Evolutionary conservation across 23 red algal genomes (phyloP), one percentile per base, ranked within the genome.

Genomic region (Gracilaria gracilis): DNA sequence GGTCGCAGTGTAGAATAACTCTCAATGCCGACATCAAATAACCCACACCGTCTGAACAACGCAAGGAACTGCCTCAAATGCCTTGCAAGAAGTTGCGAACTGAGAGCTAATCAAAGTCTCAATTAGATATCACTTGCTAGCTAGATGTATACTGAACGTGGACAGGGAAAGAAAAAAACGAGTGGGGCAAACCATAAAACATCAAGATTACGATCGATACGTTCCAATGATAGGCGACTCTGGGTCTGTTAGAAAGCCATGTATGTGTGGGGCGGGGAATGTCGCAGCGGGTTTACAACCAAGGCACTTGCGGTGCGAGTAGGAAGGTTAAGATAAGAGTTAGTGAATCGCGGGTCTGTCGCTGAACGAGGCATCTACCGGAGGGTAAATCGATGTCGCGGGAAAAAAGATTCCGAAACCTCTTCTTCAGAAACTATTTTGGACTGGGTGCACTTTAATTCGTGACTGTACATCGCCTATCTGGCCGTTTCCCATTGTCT

Each of bases 1-100:
- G 53, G 86, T 99, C 97, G 54, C 95, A 66, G 79, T 93, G 93
- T 21, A 91, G 38, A 23, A 98, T 88, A 4, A 95, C 85, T 39
- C 50, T 47, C 9, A 90, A 37, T 9, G 87, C 51, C 21, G 73
- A 28, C 87, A 90, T 90, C n/a, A 77, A 69, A 69, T 8, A 3
- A 24, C 8, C 16, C 9, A 37, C 8, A 31, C 9, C 27, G 17
- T 17, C 16, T 38, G 32, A 69, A 34, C 3, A 36, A 36, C 9
- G 2, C 31, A 37, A 0, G 17, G 32, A 69, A 7, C 3, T 32
- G 33, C 33, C 16, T 36, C 9, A 37, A 69, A 31, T 19, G 51
- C 14, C 17, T 24, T 37, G 64, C 7, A 0, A 69, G 13, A 31
- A 38, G 32, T 36, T 36, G 24, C 20, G 8, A 11, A 15, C 59